phyloP scores from a whole-genome alignment of 2,329 filamentous ascomycete species.

The Mycocentrospora acerina region DNA sequence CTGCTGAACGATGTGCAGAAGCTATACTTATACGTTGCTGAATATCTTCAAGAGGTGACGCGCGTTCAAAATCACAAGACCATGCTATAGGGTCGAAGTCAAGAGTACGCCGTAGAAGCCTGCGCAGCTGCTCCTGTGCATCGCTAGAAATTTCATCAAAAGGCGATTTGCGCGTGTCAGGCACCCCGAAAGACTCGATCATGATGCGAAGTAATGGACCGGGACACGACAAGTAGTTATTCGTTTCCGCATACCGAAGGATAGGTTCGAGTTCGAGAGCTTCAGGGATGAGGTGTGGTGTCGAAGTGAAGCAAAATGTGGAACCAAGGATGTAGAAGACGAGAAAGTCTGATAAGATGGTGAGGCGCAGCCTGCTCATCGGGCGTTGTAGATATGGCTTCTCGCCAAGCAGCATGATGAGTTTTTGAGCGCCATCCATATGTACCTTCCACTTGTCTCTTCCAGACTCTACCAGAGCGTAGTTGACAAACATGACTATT shows the following conservation, averaged over 20 bases:
- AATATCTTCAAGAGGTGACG: constrained; percentile 36
- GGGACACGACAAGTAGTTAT: constrained; percentile 44
- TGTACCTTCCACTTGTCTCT: constrained; percentile 55
- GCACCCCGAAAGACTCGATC: constrained; percentile 38
- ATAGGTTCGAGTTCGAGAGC: constrained; percentile 36
- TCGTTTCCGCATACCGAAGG: constrained; percentile 42
- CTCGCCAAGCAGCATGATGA: constrained; percentile 45
- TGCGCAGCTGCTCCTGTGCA: constrained; percentile 28
- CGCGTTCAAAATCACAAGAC: constrained; percentile 33
- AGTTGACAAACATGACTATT: constrained; percentile 52
- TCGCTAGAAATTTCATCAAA: constrained; percentile 9
- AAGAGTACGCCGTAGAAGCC: constrained; percentile 27
- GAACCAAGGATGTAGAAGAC: constrained; percentile 41
- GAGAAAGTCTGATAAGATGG: constrained; percentile 39
- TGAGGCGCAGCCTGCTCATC: constrained; percentile 36
- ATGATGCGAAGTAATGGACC: constrained; percentile 39
- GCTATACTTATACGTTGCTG: constrained; percentile 39
- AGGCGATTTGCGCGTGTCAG: constrained; percentile 20
- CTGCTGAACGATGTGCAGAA: constrained; percentile 42
- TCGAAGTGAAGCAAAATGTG: constrained; percentile 32
- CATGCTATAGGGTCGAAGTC: constrained; percentile 36
- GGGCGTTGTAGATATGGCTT: constrained; percentile 27
- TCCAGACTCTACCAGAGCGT: constrained; percentile 54
- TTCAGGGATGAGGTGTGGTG: constrained; percentile 31
- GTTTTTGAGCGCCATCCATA: constrained; percentile 52